Percentiles rank a stretch among this genome's conserved stretches.
phyloP scores from a whole-genome alignment of 192 early-diverging fungal species.

The Mortierella hygrophila region DNA sequence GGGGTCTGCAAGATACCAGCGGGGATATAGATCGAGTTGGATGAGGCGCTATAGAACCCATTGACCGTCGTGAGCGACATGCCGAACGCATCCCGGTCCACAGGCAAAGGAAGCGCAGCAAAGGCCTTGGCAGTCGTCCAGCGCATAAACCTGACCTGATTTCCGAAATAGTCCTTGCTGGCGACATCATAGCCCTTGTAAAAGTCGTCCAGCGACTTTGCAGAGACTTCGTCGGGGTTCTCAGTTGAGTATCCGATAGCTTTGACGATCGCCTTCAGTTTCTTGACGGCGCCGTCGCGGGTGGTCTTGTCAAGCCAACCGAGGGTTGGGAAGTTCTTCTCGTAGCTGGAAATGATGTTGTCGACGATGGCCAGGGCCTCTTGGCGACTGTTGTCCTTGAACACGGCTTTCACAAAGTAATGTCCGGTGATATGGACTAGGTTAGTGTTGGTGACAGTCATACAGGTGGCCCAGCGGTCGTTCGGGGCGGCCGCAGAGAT shows the following conservation, averaged over 20 bases:
- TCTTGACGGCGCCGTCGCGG: constrained; percentile 60
- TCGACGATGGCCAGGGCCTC: constrained; percentile 41
- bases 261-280: constrained; percentile 62
- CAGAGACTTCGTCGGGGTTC: constrained; percentile 56
- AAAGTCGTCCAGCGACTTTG: constrained; percentile 58
- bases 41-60: constrained; percentile 54
- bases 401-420: constrained; percentile 43
- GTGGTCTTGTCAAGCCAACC: constrained; percentile 71
- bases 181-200: constrained; percentile 58
- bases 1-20: constrained; percentile 70
- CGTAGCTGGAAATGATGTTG: constrained; percentile 51
- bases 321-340: constrained; percentile 40
- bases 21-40: constrained; percentile 57
- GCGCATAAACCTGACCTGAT: constrained; percentile 49
- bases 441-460: constrained; percentile 17
- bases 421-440: constrained; percentile 35
- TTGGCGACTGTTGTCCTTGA: not conserved
- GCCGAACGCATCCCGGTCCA: constrained; percentile 54
- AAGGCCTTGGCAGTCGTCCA: constrained; percentile 47
- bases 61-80: constrained; percentile 63
- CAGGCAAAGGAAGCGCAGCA: constrained; percentile 18
- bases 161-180: constrained; percentile 62
- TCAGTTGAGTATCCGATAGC: constrained; percentile 70
- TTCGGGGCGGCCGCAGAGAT: constrained; percentile 5
- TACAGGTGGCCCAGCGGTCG: constrained; percentile 55